phyloP scores from a whole-genome alignment of 2,329 filamentous ascomycete genomes.

The Fusarium anthophilum region DNA sequence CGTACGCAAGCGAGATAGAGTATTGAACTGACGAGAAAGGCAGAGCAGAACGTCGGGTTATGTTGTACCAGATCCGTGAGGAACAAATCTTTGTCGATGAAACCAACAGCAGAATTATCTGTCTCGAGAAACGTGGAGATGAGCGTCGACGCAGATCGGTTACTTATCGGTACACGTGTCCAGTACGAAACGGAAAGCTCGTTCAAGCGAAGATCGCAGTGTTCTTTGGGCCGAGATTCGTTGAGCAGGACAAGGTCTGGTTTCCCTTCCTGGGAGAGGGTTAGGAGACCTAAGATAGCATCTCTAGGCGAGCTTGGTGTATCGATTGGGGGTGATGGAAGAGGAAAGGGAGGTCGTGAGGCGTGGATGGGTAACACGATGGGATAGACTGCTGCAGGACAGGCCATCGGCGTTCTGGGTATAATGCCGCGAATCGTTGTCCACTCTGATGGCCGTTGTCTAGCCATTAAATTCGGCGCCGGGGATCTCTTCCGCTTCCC shows the following conservation, averaged over 20 bases:
- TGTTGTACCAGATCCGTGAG: not conserved
- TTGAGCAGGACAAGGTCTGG: not conserved
- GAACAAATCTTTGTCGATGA: not conserved
- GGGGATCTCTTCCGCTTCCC: not conserved
- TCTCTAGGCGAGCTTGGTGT: not conserved
- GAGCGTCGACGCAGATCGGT: not conserved
- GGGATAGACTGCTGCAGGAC: not conserved
- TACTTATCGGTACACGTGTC: not conserved
- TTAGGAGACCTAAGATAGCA: not conserved
- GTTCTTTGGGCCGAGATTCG: not conserved
- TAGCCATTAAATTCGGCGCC: not conserved
- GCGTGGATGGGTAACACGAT: not conserved
- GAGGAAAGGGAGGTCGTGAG: too few relatives aligned
- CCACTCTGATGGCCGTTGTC: not conserved
- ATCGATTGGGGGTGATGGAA: not conserved
- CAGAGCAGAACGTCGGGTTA: not conserved
- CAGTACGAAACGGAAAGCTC: not conserved
- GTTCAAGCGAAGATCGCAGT: not conserved
- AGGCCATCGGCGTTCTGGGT: not conserved
- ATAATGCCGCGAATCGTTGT: not conserved
- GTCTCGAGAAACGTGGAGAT: not conserved
- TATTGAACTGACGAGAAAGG: not conserved
- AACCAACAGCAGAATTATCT: not conserved
- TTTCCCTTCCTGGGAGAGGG: accelerated
- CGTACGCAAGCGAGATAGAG: not conserved